phyloP scores from a whole-genome alignment of 148 eudicot genomes.

The Rhododendron molle region DNA sequence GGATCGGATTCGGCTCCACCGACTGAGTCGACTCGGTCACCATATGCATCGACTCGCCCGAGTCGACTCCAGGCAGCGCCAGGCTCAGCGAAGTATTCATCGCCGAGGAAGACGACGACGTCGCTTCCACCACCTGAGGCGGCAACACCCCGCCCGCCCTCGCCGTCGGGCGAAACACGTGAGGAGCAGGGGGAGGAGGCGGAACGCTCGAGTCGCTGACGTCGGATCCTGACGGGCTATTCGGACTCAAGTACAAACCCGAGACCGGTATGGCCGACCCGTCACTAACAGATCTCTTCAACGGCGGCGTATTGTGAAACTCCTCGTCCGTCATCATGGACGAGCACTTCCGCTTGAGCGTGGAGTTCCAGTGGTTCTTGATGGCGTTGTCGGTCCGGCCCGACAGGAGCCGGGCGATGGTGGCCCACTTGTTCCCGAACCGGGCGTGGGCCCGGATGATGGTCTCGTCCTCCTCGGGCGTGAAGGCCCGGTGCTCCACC shows the following conservation, averaged over 20 bases:
- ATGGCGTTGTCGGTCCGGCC: conserved; percentile 94
- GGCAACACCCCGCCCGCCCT: conserved; percentile 26
- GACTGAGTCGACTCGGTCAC: conserved; percentile 12
- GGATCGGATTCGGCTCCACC: not conserved
- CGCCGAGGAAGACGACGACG: conserved; percentile 26
- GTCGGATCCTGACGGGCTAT: conserved; percentile 73
- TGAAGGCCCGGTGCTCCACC: conserved; percentile 78
- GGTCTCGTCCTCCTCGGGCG: conserved; percentile 68
- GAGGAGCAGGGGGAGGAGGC: conserved; percentile 18
- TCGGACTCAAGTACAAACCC: conserved; percentile 48
- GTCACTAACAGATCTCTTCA: conserved; percentile 70
- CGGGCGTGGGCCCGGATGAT: conserved; percentile 74
- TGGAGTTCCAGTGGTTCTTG: conserved; percentile 92
- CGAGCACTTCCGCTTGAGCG: conserved; percentile 62
- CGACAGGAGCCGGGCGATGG: conserved; percentile 60
- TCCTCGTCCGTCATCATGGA: conserved; percentile 31
- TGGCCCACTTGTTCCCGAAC: conserved; percentile 93
- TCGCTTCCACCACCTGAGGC: conserved; percentile 9
- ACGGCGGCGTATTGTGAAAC: conserved; percentile 22
- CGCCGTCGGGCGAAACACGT: conserved; percentile 51
- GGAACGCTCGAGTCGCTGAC: conserved; percentile 44
- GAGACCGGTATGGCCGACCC: conserved; percentile 57
- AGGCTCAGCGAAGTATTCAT: conserved; percentile 45
- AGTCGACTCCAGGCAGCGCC: conserved; percentile 58
- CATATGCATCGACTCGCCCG: conserved; percentile 18